These are phyloP conservation scores for Pythium dissimile DNA, from an alignment of 352 stramenopile genomes.

Conservation along the genomic window DNA sequence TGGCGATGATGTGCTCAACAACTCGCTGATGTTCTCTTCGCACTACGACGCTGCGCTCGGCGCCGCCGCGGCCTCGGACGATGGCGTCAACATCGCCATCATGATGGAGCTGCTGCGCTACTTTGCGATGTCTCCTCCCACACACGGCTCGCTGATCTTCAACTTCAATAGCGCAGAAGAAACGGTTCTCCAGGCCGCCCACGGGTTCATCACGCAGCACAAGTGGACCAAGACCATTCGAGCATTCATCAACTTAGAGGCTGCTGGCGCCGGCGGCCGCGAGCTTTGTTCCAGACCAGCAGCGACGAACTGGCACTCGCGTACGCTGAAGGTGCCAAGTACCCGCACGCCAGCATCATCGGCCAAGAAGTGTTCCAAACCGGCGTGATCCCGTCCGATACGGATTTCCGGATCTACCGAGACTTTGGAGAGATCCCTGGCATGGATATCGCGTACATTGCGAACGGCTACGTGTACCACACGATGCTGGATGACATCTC, in stretches of 20 bases:
- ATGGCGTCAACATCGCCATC: conserved; percentile 81
- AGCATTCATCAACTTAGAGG: conserved; percentile 81
- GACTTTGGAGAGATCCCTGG: conserved; percentile 68
- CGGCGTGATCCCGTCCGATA: conserved; percentile 65
- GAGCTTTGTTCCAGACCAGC: conserved; percentile 80
- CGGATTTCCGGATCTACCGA: conserved; percentile 71
- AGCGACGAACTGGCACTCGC: conserved; percentile 71
- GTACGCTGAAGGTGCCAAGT: conserved; percentile 67
- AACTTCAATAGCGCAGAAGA: conserved; percentile 83
- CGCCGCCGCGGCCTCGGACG: conserved; percentile 61
- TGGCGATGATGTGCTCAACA: conserved; percentile 28
- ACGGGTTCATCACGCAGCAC: conserved; percentile 82
- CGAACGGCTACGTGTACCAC: conserved; percentile 83
- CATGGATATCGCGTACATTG: conserved; percentile 83
- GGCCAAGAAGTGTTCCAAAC: conserved; percentile 77
- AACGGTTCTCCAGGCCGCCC: conserved; percentile 72
- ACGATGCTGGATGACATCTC: conserved; percentile 66
- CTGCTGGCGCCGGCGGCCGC: conserved; percentile 57
- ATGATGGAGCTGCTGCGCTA: conserved; percentile 70
- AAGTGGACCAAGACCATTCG: conserved; percentile 64
- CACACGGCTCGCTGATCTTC: conserved; percentile 61
- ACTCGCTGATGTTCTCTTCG: conserved; percentile 70
- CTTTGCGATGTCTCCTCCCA: conserved; percentile 35
- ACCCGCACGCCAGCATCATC: conserved; percentile 74
- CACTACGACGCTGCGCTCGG: conserved; percentile 80